Conservation (phyloP, 1,139 yeast genomes). For the Blastobotrys proliferans region DNA sequence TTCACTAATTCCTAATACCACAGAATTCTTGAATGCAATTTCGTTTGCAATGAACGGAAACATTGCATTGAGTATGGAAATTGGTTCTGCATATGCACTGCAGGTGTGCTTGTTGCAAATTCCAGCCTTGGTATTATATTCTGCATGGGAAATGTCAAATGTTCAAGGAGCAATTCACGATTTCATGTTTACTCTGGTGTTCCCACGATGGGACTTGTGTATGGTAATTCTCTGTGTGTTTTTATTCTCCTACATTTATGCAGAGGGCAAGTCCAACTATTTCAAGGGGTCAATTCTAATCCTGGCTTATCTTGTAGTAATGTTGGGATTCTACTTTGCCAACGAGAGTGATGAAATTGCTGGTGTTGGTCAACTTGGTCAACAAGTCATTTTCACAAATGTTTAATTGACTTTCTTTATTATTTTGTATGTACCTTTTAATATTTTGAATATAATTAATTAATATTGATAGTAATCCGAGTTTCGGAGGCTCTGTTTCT, state of each 20-base stretch:
- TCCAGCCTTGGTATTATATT: slow-evolving; percentile 77
- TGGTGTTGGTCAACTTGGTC: slow-evolving; percentile 6
- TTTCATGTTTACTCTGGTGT: slow-evolving; percentile 72
- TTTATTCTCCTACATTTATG: slow-evolving; percentile 87
- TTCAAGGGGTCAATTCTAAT: slow-evolving; percentile 91
- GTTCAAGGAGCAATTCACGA: slow-evolving; percentile 33
- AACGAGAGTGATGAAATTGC: slow-evolving; percentile 17
- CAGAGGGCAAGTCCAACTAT: slow-evolving; percentile 94
- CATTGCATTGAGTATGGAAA: slow-evolving; percentile 89
- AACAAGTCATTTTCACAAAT: slow-evolving; percentile 2
- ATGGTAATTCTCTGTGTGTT: slow-evolving; percentile 84
- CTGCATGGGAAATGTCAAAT: slow-evolving; percentile 41
- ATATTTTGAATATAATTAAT: not conserved
- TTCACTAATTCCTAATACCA: slow-evolving; percentile 94
- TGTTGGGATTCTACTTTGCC: slow-evolving; percentile 78
- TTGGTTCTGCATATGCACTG: slow-evolving; percentile 94
- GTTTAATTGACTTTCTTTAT: not conserved
- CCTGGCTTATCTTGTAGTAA: slow-evolving; percentile 69
- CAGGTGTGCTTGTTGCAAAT: slow-evolving; percentile 95
- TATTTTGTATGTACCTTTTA: not conserved
- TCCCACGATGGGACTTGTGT: slow-evolving; percentile 94
- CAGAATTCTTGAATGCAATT: slow-evolving; percentile 94
- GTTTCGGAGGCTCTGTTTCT: too few relatives aligned
- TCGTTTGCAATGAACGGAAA: slow-evolving; percentile 96
- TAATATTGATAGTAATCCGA: too few relatives aligned